Evolutionary conservation across 768 basidiomycete genomes (phyloP).

Genomic region (Lactarius evosmus): DNA sequence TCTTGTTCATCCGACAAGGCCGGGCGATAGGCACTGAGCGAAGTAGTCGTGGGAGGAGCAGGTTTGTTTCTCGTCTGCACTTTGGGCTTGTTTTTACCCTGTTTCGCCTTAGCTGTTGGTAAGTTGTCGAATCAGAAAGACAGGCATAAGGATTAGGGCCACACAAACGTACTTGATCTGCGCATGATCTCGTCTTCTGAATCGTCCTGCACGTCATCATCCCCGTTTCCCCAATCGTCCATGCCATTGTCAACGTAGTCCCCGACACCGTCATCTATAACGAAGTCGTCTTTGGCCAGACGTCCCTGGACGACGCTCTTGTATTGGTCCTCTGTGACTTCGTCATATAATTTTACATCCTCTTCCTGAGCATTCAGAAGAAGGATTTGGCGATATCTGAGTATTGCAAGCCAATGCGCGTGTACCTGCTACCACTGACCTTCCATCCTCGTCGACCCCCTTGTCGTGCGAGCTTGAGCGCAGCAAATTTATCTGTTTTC

Average conservation of each 20-base stretch:
- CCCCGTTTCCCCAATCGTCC: conserved; percentile 82
- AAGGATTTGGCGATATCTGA: conserved; percentile 12
- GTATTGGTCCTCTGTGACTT: conserved; percentile 89
- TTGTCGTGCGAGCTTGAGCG: conserved; percentile 48
- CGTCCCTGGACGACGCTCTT: conserved; percentile 77
- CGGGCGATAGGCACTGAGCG: conserved; percentile 79
- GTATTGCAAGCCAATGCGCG: conserved; percentile 12
- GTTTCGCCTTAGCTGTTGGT: conserved; percentile 40
- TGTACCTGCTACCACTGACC: conserved; percentile 35
- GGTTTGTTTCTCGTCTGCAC: conserved; percentile 45
- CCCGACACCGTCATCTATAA: conserved; percentile 86
- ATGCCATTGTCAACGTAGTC: conserved; percentile 97
- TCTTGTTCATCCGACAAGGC: conserved; percentile 75
- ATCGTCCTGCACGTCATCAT: conserved; percentile 48
- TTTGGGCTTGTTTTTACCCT: conserved; percentile 41
- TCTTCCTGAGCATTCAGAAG: conserved; percentile 41
- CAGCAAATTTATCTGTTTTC: conserved; percentile 50
- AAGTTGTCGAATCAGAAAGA: conserved; percentile 20
- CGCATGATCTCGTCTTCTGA: conserved; percentile 40
- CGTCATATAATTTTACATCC: conserved; percentile 77
- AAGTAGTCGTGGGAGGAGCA: conserved; percentile 47
- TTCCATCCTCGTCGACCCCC: conserved; percentile 49
- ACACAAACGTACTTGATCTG: conserved; percentile 24
- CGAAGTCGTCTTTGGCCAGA: conserved; percentile 87
- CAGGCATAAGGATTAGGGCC: conserved; percentile 3